Evolutionary conservation across 306 rosid species (phyloP), one percentile per base, ranked within the genome.

Genomic region (Cucumis cinereus): DNA sequence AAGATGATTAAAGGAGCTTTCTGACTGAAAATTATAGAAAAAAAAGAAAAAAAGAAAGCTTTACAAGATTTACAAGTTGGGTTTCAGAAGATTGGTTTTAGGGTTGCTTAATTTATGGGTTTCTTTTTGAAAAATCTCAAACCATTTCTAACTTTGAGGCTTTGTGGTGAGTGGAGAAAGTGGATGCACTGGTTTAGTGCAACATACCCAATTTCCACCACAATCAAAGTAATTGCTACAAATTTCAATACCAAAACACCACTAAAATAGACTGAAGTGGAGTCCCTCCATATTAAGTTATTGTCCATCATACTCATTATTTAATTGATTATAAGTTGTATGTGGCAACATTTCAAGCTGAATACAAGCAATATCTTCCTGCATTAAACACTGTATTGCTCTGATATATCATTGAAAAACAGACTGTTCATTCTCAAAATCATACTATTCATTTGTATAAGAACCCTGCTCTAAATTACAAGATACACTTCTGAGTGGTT

Each of bases 151-250:
- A 15, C 68, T 60, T 60, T 1, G n/a, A 22, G 36, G 38, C n/a
- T 2, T 69, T 69, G 57, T 45, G 38, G 57, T 70, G 40, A 70
- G 76, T 71, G 76, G 76, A 71, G 76, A 28, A 70, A 47, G 75
- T 70, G 75, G 76, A 71, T 47, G 57, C 9, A 70, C 33, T 49
- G 41, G 59, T 71, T 47, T 59, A 71, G 76, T 71, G 76, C 76
- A 26, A 28, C 15, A 49, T 28, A 9, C 55, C 76, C 59, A 71
- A 26, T 49, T 49, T 49, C 59, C 76, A 71, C 75, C 56, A 69
- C 75, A 69, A 43, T 45, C 38, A 67, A 67, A 45, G 45, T 70
- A 70, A 70, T 45, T 45, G 57, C 57, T 22, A 16, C 57, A 15
- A 23, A 47, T 70, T 70, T 45, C 75, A 70, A 45, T 70, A 45